Evolutionary conservation across 2,329 filamentous ascomycete genomes (phyloP), one percentile per base, ranked within the genome.

Genomic region (Penicillium italicum): DNA sequence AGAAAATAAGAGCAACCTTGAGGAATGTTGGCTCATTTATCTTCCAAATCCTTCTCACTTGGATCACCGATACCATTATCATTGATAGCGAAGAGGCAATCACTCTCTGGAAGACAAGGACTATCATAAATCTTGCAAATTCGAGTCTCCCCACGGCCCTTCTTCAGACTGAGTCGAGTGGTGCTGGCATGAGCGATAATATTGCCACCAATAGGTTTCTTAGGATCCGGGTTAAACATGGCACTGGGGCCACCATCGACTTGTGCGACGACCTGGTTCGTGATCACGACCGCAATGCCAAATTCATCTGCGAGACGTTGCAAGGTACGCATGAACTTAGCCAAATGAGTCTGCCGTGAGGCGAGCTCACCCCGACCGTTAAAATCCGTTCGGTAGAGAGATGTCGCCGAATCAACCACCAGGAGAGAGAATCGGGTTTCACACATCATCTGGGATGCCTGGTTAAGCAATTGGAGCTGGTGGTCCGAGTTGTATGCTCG

Each of bases 51-150:
- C 80, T 99, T 99, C 43, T 94, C 93, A 56, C 88, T 90, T 42
- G 94, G 94, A 72, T 99, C 94, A 28, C 91, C 91, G 69, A 99
- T 99, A 41, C 94, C 94, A 72, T 97, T 91, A 75, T 97, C 95
- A 55, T 90, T 91, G 72, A 99, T 99, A 44, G 94, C 93, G 76
- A 99, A 99, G 65, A 97, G 77, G 70, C 91, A 96, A 74, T 99
- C 95, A 67, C 91, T 95, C 77, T 99, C 94, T 0, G 94, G 94
- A 62, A 99, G 78, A 75, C 94, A 99, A 2, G 94, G 94, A 66
- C 92, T 97, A 76, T 99, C 95, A 72, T 99, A 99, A 60, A 99
- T 99, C 81, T 97, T 99, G 78, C 94, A 96, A 64, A 99, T 90
- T 78, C 94, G 85, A 22, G 94, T 99, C 80, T 99, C 94, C 30